Percentiles rank a stretch among this genome's conserved stretches.
These are phyloP conservation scores for Colletotrichum tabaci DNA, from an alignment of 2,329 filamentous ascomycete genomes.

Conservation along the genomic window DNA sequence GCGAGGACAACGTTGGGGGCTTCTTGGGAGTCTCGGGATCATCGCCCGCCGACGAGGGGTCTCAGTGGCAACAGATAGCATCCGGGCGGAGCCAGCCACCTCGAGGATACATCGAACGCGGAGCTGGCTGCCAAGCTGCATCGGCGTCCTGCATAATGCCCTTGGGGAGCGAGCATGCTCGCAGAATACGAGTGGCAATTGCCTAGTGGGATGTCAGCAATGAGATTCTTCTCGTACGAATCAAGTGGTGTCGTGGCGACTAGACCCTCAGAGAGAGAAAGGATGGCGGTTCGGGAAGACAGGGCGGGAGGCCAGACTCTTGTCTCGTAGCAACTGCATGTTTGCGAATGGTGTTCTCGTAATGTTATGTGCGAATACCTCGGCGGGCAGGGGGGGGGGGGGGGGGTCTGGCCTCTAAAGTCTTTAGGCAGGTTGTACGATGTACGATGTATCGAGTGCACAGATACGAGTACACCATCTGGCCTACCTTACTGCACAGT, in stretches of 20 bases:
- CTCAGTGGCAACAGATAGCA: slow-evolving; percentile 19
- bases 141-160: slow-evolving; percentile 24
- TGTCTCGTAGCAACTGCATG: slow-evolving; percentile 20
- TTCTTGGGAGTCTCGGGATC: slow-evolving; percentile 12
- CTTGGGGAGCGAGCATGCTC: slow-evolving; percentile 17
- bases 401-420: slow-evolving; percentile 12
- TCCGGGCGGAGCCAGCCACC: slow-evolving; percentile 31
- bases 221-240: not conserved
- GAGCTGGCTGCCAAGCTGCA: slow-evolving; percentile 39
- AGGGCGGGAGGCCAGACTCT: slow-evolving; percentile 2
- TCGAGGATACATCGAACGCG: slow-evolving; percentile 7
- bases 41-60: slow-evolving; percentile 5
- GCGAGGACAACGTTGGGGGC: slow-evolving; percentile 13
- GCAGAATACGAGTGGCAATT: slow-evolving; percentile 43
- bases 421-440: too few relatives aligned
- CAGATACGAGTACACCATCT: too few relatives aligned
- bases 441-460: too few relatives aligned
- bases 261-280: not conserved
- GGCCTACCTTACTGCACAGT: slow-evolving; percentile 18
- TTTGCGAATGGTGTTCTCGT: slow-evolving; percentile 30
- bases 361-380: slow-evolving; percentile 13
- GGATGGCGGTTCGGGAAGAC: slow-evolving; percentile 16
- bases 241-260: slow-evolving; percentile 30
- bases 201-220: slow-evolving; percentile 33
- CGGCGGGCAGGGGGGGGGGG: not conserved